A percentile compares a stretch with the other conserved stretches of the same genome.
Conservation (phyloP, 495 filamentous ascomycete genomes). For the Podospora pseudoanserina region DNA sequence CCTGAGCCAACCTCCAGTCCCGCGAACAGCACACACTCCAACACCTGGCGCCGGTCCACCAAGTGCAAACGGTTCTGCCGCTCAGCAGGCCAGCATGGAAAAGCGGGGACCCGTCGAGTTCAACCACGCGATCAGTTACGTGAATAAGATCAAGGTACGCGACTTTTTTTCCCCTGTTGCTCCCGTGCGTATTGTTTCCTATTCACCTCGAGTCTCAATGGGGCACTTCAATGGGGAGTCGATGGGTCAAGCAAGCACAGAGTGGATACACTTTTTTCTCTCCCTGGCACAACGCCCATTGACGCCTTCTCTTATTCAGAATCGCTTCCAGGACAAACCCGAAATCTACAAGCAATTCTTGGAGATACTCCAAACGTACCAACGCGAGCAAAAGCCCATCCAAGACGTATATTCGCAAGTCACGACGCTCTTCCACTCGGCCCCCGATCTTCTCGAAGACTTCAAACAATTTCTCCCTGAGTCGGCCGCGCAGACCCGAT, state of each 20-base stretch:
- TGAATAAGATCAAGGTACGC: slow-evolving; percentile 97
- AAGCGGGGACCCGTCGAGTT: slow-evolving; percentile 96
- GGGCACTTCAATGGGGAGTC: slow-evolving; percentile 5
- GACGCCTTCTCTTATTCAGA: slow-evolving; percentile 50
- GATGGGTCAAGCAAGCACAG: slow-evolving; percentile 11
- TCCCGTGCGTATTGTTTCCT: slow-evolving; percentile 2
- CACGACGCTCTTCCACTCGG: slow-evolving; percentile 85
- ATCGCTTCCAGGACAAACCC: slow-evolving; percentile 88
- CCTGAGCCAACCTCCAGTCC: slow-evolving; percentile 33
- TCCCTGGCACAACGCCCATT: slow-evolving; percentile 10
- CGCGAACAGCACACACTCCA: slow-evolving; percentile 50
- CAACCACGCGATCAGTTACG: slow-evolving; percentile 99
- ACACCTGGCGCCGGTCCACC: slow-evolving; percentile 43
- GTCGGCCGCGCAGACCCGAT: slow-evolving; percentile 85
- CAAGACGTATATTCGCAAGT: slow-evolving; percentile 98
- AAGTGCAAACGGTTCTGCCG: slow-evolving; percentile 40
- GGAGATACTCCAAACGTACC: slow-evolving; percentile 97
- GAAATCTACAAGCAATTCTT: slow-evolving; percentile 99
- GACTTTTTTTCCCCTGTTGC: slow-evolving; percentile 2
- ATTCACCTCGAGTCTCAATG: slow-evolving; percentile 19
- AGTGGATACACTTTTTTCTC: slow-evolving; percentile 21
- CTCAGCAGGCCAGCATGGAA: slow-evolving; percentile 60
- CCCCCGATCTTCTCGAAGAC: slow-evolving; percentile 95
- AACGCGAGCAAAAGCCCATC: slow-evolving; percentile 96
- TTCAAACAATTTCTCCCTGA: slow-evolving; percentile 99